Conservation (phyloP, 306 rosid species). For the Trichosanthes truncata region DNA sequence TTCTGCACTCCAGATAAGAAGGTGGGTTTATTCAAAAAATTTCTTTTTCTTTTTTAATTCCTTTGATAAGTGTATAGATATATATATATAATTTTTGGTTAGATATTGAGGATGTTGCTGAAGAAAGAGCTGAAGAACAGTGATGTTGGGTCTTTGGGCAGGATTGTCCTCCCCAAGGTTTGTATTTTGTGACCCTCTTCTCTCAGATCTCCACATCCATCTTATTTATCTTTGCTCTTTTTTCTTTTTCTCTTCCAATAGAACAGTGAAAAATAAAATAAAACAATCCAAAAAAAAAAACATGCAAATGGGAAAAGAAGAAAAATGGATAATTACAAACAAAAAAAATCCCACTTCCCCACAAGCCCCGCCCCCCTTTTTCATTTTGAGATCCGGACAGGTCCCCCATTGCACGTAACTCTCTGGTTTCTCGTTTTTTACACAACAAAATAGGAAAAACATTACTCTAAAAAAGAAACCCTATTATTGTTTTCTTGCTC, state of each 20-base stretch:
- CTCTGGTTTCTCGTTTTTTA: neutral
- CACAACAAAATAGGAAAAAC: neutral
- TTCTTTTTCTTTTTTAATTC: too few species aligned
- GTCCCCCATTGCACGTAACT: too few species aligned
- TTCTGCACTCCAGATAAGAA: conserved; percentile 36
- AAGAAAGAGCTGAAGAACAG: conserved; percentile 41
- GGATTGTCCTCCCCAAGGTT: conserved; percentile 79
- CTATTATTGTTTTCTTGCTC: neutral
- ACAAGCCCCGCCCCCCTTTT: neutral
- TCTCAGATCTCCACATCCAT: neutral
- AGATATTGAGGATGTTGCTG: conserved; percentile 22
- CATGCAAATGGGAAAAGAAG: neutral
- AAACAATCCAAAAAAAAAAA: neutral
- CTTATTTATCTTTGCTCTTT: neutral
- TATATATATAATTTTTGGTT: too few species aligned
- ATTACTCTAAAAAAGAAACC: neutral
- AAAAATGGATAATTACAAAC: neutral
- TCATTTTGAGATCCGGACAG: neutral
- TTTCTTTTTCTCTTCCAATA: neutral
- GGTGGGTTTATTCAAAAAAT: conserved; percentile 25
- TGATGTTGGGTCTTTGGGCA: conserved; percentile 38
- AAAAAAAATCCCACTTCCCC: neutral
- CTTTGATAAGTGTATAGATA: too few species aligned
- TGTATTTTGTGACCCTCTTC: neutral
- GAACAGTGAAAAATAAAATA: neutral